These are phyloP conservation scores for Alternaria postmessia DNA, from an alignment of 2,329 filamentous ascomycete species.

Conservation along the genomic window DNA sequence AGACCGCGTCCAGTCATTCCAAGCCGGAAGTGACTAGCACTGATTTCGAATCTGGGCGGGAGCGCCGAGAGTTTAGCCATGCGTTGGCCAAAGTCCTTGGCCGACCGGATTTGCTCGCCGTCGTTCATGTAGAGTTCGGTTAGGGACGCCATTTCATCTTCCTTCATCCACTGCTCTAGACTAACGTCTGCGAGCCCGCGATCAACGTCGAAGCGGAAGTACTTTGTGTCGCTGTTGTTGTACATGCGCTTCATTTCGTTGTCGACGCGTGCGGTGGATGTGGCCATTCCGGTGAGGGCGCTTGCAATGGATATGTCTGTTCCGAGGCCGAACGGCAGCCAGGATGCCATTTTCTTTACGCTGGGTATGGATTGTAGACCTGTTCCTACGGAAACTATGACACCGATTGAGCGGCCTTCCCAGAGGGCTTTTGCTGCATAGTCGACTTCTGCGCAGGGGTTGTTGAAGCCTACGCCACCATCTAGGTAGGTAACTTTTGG, in stretches of 20 bases:
- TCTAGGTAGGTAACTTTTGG: constrained; percentile 60
- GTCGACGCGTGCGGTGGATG: constrained; percentile 49
- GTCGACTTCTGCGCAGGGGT: constrained; percentile 61
- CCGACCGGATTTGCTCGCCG: constrained; percentile 40
- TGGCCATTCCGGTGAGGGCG: constrained; percentile 50
- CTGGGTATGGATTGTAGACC: constrained; percentile 50
- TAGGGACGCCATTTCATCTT: constrained; percentile 52
- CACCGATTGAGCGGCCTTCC: constrained; percentile 47
- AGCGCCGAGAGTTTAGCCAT: constrained; percentile 49
- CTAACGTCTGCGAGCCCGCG: constrained; percentile 50
- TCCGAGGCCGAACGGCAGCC: constrained; percentile 52
- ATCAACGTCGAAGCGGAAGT: constrained; percentile 53
- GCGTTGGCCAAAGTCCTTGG: constrained; percentile 43
- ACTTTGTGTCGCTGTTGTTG: constrained; percentile 45
- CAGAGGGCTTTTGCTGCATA: constrained; percentile 55
- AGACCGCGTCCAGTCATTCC: constrained; percentile 45
- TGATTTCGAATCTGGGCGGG: constrained; percentile 48
- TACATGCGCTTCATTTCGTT: constrained; percentile 54
- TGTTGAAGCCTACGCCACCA: constrained; percentile 60
- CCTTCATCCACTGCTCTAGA: constrained; percentile 53
- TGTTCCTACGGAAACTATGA: constrained; percentile 53
- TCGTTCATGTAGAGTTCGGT: constrained; percentile 53
- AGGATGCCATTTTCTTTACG: constrained; percentile 47
- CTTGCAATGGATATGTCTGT: constrained; percentile 49
- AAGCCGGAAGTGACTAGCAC: constrained; percentile 40